Conservation (phyloP, 129 eudicot genomes). For the Flaveria sonorensis region DNA sequence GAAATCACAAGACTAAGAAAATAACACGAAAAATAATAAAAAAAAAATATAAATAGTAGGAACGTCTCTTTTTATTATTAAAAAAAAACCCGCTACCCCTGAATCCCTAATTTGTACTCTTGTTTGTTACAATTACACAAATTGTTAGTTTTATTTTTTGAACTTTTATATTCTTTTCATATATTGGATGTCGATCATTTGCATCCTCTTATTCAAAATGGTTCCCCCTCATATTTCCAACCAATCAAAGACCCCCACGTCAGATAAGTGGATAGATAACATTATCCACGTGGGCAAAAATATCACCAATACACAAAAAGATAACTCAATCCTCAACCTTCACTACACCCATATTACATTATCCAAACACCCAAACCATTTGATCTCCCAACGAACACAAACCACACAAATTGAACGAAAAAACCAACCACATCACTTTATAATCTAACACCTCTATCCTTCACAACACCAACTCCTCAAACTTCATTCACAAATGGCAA, state of each 20-base stretch:
- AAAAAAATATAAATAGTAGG: no score
- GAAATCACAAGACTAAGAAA: no score
- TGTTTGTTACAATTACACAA: neutral
- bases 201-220: neutral
- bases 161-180: neutral
- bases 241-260: conserved; percentile 23
- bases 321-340: conserved; percentile 12
- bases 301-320: conserved; percentile 17
- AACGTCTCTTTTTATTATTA: no score
- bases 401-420: conserved; percentile 35
- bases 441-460: conserved; percentile 5
- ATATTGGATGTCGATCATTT: neutral
- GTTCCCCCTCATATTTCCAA: neutral
- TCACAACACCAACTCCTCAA: conserved; percentile 9
- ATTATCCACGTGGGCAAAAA: conserved; percentile 38
- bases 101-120: neutral
- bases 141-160: neutral
- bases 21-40: no score
- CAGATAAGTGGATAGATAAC: conserved; percentile 32
- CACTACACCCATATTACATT: conserved; percentile 12
- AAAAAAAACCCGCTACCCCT: no score
- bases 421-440: neutral
- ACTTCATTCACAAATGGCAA: conserved; percentile 45
- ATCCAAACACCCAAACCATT: neutral
- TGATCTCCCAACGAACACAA: conserved; percentile 5